Conservation (phyloP, 495 filamentous ascomycete species). For the Talaromyces ruber region DNA sequence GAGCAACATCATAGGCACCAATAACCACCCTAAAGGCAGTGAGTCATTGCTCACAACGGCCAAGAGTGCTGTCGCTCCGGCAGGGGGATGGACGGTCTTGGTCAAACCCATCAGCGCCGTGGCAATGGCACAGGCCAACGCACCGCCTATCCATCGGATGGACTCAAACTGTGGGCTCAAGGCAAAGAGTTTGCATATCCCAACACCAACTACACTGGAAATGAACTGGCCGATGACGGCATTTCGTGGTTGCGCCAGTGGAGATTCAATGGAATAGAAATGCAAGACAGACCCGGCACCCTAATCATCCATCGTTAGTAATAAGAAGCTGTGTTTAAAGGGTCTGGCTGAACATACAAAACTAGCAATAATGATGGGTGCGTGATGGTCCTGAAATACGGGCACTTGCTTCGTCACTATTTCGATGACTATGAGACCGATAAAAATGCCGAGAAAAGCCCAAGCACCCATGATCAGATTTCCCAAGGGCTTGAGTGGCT, state of each 20-base stretch:
- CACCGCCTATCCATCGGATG: conserved; percentile 58
- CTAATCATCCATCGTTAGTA: conserved; percentile 24
- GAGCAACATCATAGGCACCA: conserved; percentile 60
- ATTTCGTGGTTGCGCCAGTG: conserved; percentile 77
- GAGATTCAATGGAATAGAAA: conserved; percentile 68
- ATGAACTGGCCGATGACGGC: conserved; percentile 64
- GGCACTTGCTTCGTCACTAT: conserved; percentile 31
- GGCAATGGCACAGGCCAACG: conserved; percentile 60
- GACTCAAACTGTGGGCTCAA: conserved; percentile 34
- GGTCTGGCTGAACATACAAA: conserved; percentile 24
- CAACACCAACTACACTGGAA: conserved; percentile 56
- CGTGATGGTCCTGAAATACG: conserved; percentile 25
- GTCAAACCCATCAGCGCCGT: conserved; percentile 69
- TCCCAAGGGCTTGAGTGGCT: conserved; percentile 20
- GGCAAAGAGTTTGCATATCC: conserved; percentile 64
- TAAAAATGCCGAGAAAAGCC: conserved; percentile 36
- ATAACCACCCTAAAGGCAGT: conserved; percentile 59
- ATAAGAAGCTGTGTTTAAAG: not conserved
- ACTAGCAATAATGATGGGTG: conserved; percentile 30
- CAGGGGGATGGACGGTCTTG: conserved; percentile 77
- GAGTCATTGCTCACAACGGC: conserved; percentile 54
- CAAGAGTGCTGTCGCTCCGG: conserved; percentile 77
- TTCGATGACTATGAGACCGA: conserved; percentile 32
- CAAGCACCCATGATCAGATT: conserved; percentile 32
- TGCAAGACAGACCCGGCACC: conserved; percentile 71